Conservation (phyloP, 2,329 filamentous ascomycete genomes). For the Stagonosporopsis cucurbitacearum region DNA sequence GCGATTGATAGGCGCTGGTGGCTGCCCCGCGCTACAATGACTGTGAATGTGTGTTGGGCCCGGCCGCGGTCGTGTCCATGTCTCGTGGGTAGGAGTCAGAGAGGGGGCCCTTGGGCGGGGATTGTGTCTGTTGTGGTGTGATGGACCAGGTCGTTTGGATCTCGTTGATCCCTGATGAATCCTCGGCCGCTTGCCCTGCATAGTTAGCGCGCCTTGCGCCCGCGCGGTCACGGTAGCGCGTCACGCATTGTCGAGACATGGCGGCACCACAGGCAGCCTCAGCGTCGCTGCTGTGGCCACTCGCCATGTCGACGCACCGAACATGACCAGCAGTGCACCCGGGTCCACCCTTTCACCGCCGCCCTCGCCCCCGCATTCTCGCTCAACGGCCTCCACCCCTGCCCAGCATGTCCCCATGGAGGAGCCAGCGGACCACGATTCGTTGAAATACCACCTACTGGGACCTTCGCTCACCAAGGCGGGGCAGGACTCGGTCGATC, state of each 20-base stretch:
- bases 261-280: conserved; percentile 9
- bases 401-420: conserved; percentile 22
- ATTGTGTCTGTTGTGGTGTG: conserved; percentile 30
- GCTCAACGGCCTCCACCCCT: not conserved
- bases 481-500: conserved; percentile 91
- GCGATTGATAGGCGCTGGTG: conserved; percentile 27
- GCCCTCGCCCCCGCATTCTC: conserved; percentile 17
- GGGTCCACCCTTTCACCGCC: conserved; percentile 22
- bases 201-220: conserved; percentile 9
- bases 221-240: conserved; percentile 28
- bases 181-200: conserved; percentile 22
- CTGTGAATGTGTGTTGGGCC: not conserved
- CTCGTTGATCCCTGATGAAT: conserved; percentile 23
- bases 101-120: conserved; percentile 22
- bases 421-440: conserved; percentile 56
- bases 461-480: conserved; percentile 93
- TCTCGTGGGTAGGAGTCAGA: conserved; percentile 7
- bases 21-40: conserved; percentile 9
- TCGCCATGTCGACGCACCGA: conserved; percentile 28
- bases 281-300: conserved; percentile 1
- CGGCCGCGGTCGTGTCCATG: conserved; percentile 6
- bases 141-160: conserved; percentile 19
- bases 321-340: conserved; percentile 33
- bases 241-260: conserved; percentile 24
- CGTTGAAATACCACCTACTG: conserved; percentile 86